Evolutionary conservation across 2,329 filamentous ascomycete species (phyloP).

Genomic region (Cyanodermella asteris): DNA sequence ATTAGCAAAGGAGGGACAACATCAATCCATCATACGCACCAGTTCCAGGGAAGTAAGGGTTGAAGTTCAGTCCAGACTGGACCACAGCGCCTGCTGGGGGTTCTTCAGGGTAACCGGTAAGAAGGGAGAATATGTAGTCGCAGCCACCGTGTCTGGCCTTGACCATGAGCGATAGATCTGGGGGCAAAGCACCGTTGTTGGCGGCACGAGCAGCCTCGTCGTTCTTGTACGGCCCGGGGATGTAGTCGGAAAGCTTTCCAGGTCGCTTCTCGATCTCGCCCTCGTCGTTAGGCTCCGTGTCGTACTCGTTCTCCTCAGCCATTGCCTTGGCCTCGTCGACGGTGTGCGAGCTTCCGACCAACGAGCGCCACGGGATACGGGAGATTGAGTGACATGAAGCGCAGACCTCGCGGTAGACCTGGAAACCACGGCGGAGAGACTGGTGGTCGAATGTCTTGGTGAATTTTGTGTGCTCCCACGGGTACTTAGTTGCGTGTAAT

Average conservation of each 20-base stretch:
- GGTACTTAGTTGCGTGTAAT: conserved; percentile 77
- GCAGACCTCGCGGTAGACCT: conserved; percentile 98
- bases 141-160: conserved; percentile 96
- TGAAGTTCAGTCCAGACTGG: conserved; percentile 89
- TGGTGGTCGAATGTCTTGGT: conserved; percentile 93
- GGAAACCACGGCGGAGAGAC: conserved; percentile 93
- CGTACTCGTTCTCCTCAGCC: conserved; percentile 97
- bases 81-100: conserved; percentile 73
- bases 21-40: conserved; percentile 25
- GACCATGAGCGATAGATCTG: conserved; percentile 91
- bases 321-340: conserved; percentile 95
- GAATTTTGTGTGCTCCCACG: conserved; percentile 86
- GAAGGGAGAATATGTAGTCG: conserved; percentile 92
- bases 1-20: background rate
- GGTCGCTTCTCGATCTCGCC: conserved; percentile 96
- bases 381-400: conserved; percentile 89
- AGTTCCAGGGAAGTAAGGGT: conserved; percentile 98
- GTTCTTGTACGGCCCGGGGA: conserved; percentile 91
- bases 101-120: conserved; percentile 96
- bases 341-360: conserved; percentile 82
- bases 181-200: conserved; percentile 94
- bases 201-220: conserved; percentile 93
- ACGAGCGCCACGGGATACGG: conserved; percentile 77
- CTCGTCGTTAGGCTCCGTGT: conserved; percentile 91
- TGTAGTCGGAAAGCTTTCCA: conserved; percentile 95